phyloP scores from a whole-genome alignment of 106 monocot genomes.

The Cymbidium sinense region DNA sequence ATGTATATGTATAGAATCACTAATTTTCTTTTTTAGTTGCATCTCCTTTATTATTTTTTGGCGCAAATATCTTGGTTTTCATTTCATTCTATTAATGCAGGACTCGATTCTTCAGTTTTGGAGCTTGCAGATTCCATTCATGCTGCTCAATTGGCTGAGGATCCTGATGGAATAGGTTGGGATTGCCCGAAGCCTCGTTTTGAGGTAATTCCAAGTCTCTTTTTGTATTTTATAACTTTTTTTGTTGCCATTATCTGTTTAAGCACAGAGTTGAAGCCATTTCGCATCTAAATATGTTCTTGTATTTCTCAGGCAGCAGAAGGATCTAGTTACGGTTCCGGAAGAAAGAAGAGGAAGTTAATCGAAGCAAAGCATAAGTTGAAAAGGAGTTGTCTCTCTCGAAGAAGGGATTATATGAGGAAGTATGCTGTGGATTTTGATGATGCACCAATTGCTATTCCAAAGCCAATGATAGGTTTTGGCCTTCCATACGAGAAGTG shows the following conservation, averaged over 20 bases:
- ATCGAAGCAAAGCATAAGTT: neutral
- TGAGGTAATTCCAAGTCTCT: neutral
- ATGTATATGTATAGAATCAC: too few species aligned
- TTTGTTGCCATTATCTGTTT: too few species aligned
- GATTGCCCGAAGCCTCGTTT: neutral
- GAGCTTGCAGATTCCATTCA: conserved; percentile 56
- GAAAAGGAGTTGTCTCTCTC: conserved; percentile 4
- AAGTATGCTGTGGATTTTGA: conserved; percentile 3
- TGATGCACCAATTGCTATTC: conserved; percentile 15
- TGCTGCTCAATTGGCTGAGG: conserved; percentile 49
- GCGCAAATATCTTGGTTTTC: neutral
- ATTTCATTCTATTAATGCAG: neutral
- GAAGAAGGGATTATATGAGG: conserved; percentile 5
- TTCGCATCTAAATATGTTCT: neutral
- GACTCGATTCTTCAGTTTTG: conserved; percentile 30
- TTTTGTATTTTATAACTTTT: neutral
- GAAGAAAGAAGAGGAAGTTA: conserved; percentile 12
- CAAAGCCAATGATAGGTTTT: conserved; percentile 81
- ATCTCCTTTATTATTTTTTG: neutral
- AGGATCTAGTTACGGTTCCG: neutral
- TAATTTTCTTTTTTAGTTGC: too few species aligned
- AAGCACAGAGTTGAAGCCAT: neutral
- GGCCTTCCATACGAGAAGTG: conserved; percentile 43
- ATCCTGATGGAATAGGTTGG: conserved; percentile 15
- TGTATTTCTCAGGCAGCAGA: neutral